Evolutionary conservation across 108 stramenopile genomes (phyloP).

Genomic region (Fragilariopsis cylindrus): DNA sequence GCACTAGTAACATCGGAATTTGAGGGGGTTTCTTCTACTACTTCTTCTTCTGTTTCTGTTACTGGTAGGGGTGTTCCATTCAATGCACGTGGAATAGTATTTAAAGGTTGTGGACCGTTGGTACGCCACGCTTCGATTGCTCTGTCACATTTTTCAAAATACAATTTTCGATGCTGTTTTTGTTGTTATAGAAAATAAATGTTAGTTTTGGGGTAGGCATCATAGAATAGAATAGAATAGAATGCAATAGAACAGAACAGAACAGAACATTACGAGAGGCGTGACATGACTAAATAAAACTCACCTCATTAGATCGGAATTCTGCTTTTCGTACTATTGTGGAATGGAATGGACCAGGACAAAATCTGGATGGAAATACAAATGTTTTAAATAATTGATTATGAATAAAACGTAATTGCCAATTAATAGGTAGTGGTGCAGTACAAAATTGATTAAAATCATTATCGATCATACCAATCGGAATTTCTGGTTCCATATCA

Average conservation of each 20-base stretch:
- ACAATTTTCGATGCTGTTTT: conserved; percentile 26
- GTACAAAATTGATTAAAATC: conserved; percentile 32
- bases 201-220: neutral
- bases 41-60: neutral
- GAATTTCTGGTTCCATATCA: conserved; percentile 63
- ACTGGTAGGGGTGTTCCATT: conserved; percentile 38
- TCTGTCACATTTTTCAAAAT: conserved; percentile 55
- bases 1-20: neutral
- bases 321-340: conserved; percentile 88
- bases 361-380: conserved; percentile 49
- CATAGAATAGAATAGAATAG: neutral
- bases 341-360: conserved; percentile 86
- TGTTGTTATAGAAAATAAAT: neutral
- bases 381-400: conserved; percentile 42
- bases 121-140: conserved; percentile 61
- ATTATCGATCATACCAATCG: conserved; percentile 37
- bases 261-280: neutral
- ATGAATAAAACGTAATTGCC: conserved; percentile 86
- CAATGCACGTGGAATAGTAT: conserved; percentile 48
- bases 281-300: neutral
- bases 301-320: conserved; percentile 65
- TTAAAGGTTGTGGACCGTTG: conserved; percentile 66
- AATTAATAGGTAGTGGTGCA: conserved; percentile 63
- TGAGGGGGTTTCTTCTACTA: neutral
- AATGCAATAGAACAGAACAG: too few relatives aligned